A percentile compares a stretch with the other conserved stretches of the same genome.
Evolutionary conservation across 768 basidiomycete genomes (phyloP).

Genomic region (Psilocybe cyanescens): DNA sequence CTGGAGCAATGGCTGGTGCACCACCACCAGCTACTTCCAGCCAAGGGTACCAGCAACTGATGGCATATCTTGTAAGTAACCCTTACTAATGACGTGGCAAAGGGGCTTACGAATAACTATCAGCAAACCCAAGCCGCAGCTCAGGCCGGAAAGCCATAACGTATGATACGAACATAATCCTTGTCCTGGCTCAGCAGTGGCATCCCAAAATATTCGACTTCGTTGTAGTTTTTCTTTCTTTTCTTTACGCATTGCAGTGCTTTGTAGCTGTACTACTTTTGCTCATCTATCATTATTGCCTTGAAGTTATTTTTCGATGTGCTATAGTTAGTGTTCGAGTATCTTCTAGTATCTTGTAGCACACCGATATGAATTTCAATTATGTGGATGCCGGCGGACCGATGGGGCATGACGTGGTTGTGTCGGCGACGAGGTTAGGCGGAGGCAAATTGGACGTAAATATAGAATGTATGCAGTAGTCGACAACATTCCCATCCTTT

Average conservation of each 20-base stretch:
- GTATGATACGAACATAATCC: neutral
- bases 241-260: neutral
- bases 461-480: neutral
- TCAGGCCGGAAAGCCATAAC: conserved; percentile 27
- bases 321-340: conserved; percentile 16
- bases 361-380: conserved; percentile 2
- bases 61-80: conserved; percentile 67
- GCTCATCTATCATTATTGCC: conserved; percentile 29
- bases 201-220: conserved; percentile 3
- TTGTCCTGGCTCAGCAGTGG: neutral
- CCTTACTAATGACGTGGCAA: neutral
- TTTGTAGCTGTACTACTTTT: conserved; percentile 9
- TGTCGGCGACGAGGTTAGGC: conserved; percentile 7
- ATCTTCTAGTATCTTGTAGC: conserved; percentile 7
- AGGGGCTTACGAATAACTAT: neutral
- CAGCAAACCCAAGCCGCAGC: conserved; percentile 40
- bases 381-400: neutral
- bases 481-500: neutral
- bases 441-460: neutral
- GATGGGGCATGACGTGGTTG: conserved; percentile 21
- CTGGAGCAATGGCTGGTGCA: conserved; percentile 38
- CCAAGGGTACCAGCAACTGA: conserved; percentile 64
- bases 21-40: conserved; percentile 40
- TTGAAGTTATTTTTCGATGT: conserved; percentile 15
- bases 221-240: conserved; percentile 5